phyloP scores from a whole-genome alignment of 345 rosid species.

The Adansonia digitata region DNA sequence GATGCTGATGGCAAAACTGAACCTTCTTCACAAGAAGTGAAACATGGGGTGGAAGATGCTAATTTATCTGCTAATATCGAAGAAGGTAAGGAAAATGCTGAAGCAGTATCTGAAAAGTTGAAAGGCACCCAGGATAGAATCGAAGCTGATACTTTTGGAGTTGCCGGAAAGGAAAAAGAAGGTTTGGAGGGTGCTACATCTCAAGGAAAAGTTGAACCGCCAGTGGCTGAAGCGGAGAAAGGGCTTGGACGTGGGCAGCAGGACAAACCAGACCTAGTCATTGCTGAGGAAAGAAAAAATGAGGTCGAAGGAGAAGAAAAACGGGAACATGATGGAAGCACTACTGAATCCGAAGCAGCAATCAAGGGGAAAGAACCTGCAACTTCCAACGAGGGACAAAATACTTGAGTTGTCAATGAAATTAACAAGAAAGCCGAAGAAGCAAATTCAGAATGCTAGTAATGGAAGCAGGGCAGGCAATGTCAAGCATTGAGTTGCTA shows the following conservation, averaged over 20 bases:
- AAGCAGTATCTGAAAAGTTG: conserved; percentile 19
- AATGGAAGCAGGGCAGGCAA: conserved; percentile 10
- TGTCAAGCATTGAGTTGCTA: conserved; percentile 26
- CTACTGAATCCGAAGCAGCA: neutral
- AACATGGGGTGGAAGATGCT: conserved; percentile 22
- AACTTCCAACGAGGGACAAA: conserved; percentile 14
- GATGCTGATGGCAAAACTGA: conserved; percentile 14
- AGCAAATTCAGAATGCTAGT: conserved; percentile 34
- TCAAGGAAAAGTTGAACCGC: conserved; percentile 3
- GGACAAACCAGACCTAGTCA: neutral
- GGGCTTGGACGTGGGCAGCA: neutral
- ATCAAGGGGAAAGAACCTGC: conserved; percentile 7
- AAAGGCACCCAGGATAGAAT: neutral
- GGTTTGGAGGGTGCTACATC: neutral
- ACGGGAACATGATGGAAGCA: neutral
- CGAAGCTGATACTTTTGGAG: conserved; percentile 17
- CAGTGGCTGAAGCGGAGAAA: neutral
- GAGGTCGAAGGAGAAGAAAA: conserved; percentile 19
- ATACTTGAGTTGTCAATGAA: conserved; percentile 9
- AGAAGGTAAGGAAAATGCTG: conserved; percentile 19
- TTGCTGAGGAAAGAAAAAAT: neutral
- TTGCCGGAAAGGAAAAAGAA: neutral
- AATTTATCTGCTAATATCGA: conserved; percentile 20
- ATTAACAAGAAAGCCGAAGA: conserved; percentile 28
- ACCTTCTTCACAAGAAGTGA: conserved; percentile 13